Base-by-base conservation (phyloP, 1,139 yeast genomes). In the Saccharomyces hybrid region DNA sequence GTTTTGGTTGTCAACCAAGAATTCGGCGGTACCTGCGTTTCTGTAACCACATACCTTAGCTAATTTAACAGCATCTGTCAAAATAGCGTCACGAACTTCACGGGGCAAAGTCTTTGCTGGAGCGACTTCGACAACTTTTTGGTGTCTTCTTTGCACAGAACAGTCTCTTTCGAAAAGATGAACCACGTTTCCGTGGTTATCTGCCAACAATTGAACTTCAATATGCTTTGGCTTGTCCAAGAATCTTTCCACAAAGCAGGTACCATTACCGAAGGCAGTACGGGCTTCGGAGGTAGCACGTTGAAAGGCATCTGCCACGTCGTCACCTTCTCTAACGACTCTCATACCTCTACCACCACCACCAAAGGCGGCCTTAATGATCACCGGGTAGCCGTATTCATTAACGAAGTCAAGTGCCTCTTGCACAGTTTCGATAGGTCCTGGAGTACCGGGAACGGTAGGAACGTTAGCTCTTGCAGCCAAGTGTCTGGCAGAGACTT, bases 261-360 rank as follows among this genome's bases (percentile, higher is more conserved):
- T 93, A 64, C 99, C 99, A 70, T 93, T 91, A 68, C 99, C 99
- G 65, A 93, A 93, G 13, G 99, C 86, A 48, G 97, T 81, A 69
- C 84, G 80, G 56, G 99, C 99, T 77, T 95, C 99, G 44, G 96
- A 86, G 47, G 88, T 83, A 48, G 99, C 99, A 75, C 99, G 85
- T 67, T 79, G 77, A 76, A 93, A 93, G 42, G 98, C 98, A 72
- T 93, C 98, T 52, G 73, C 84, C 59, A 93, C 83, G 70, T 86
- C 90, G 63, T 93, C 99, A 64, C 97, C 98, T 73, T 93, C 97
- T 70, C 95, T 81, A 51, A 95, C 99, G 53, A 93, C 98, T 77
- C 99, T 85, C 99, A 93, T 93, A 79, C 99, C 99, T 75, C 99
- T 85, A 69, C 99, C 99, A 79, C 99, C 99, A 76, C 99, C 99